Evolutionary conservation across 768 basidiomycete genomes (phyloP), one percentile per base, ranked within the genome.

Genomic region (Calocybe indica): DNA sequence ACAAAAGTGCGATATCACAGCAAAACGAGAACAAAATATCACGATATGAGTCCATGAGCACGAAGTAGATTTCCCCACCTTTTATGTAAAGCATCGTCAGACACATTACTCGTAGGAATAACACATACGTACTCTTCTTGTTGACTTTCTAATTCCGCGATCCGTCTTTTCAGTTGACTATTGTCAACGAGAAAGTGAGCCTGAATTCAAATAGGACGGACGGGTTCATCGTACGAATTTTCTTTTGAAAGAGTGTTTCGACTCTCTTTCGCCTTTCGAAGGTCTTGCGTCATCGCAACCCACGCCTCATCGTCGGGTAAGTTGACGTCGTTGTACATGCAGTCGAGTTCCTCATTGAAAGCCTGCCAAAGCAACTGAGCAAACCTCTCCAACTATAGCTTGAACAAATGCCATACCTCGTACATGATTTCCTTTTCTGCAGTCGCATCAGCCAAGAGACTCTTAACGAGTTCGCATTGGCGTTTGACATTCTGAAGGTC

Each of bases 381-480:
- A 30, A 56, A 34, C 39, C 45, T 15, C 45, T 34, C 22, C 30
- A 29, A 11, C 40, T 15, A 14, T 15, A 41, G 12, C 7, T 32
- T 41, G 38, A 12, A 38, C 33, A 39, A 12, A 37, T 37, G 1
- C 11, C 54, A 47, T 53, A 92, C 92, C 74, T 92, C 88, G 54
- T 93, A 94, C 78, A 95, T 86, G 62, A 92, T 88, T 58, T 93
- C 89, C 64, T 94, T 88, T 70, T 96, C 93, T 1, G 82, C 76
- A 7, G 85, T 87, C 31, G 82, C 79, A 57, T 94, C 88, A 12
- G 76, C 74, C 10, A 92, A 71, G 29, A 93, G 73, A 54, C 79
- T 80, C 63, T 89, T 89, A 3, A 92, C 79, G 29, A 92, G 68
- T 55, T 88, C 89, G 51, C 82, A 84, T 61, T 90, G 87, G 12